A percentile compares a stretch with the other conserved stretches of the same genome.
phyloP scores from a whole-genome alignment of 495 filamentous ascomycete species.

The Friedmanniomyces endolithicus region DNA sequence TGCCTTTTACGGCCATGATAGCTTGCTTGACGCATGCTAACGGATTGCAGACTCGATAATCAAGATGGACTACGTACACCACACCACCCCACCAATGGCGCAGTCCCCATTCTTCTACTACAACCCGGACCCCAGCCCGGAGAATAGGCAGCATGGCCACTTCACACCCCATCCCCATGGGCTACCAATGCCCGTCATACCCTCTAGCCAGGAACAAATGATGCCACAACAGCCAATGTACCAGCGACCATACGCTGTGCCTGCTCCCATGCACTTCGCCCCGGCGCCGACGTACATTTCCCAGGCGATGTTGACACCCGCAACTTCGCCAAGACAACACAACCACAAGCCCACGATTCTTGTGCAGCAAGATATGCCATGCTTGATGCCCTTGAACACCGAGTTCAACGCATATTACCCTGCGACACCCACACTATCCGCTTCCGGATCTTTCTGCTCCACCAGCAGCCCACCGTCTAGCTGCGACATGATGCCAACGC shows the following conservation, averaged over 20 bases:
- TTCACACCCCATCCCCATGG: conserved; percentile 54
- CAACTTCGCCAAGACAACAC: conserved; percentile 65
- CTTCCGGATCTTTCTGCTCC: conserved; percentile 53
- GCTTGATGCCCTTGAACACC: conserved; percentile 65
- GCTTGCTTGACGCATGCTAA: not conserved
- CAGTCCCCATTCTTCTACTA: conserved; percentile 89
- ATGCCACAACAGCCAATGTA: conserved; percentile 46
- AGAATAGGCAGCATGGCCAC: conserved; percentile 68
- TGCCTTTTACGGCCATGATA: not conserved
- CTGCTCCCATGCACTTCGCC: conserved; percentile 34
- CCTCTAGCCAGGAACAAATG: conserved; percentile 28
- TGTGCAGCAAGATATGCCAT: conserved; percentile 43
- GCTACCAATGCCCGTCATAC: conserved; percentile 35
- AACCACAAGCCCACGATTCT: conserved; percentile 65
- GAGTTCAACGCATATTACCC: conserved; percentile 67
- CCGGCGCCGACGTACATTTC: conserved; percentile 39
- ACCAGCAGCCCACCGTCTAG: conserved; percentile 77
- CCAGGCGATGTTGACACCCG: conserved; percentile 59
- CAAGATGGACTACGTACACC: conserved; percentile 40
- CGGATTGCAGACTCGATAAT: not conserved
- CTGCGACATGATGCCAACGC: conserved; percentile 66
- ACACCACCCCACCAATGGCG: conserved; percentile 47
- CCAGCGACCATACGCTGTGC: conserved; percentile 52
- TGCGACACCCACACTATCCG: conserved; percentile 78
- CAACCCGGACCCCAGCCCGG: conserved; percentile 59